These are phyloP conservation scores for Serendipita sp. DNA, from an alignment of 768 basidiomycete species.

Conservation along the genomic window DNA sequence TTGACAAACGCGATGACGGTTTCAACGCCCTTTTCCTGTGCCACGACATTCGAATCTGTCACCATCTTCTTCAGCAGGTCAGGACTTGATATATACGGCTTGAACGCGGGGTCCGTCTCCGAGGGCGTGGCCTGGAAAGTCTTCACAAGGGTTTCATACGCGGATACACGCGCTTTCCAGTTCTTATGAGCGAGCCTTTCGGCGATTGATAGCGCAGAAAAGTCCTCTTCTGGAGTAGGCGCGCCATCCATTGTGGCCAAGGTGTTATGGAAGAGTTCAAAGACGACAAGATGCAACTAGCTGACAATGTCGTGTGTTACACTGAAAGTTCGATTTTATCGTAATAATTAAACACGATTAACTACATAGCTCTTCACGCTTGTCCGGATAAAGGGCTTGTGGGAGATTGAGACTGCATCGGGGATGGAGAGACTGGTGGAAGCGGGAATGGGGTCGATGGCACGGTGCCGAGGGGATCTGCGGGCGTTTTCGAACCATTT, in stretches of 20 bases:
- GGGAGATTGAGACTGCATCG: background rate
- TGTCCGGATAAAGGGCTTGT: too few relatives aligned
- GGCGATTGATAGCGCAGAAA: conserved; percentile 55
- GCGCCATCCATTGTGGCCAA: conserved; percentile 59
- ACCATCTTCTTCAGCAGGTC: conserved; percentile 75
- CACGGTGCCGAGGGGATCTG: background rate
- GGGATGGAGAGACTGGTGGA: background rate
- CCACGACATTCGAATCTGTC: conserved; percentile 86
- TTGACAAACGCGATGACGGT: conserved; percentile 74
- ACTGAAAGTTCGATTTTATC: too few relatives aligned
- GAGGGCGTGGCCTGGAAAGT: conserved; percentile 79
- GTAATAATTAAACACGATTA: too few relatives aligned
- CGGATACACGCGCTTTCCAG: conserved; percentile 96
- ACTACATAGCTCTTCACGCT: too few relatives aligned
- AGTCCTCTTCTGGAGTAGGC: conserved; percentile 89
- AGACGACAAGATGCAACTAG: too few relatives aligned
- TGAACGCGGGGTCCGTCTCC: conserved; percentile 88
- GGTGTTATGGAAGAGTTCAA: background rate
- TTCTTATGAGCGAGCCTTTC: conserved; percentile 88
- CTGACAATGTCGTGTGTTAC: too few relatives aligned
- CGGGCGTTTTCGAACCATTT: background rate
- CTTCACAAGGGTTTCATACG: conserved; percentile 75
- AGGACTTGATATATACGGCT: conserved; percentile 63
- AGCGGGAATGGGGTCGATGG: background rate
- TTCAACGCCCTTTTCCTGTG: conserved; percentile 95